Evolutionary conservation across 768 basidiomycete genomes (phyloP), one percentile per base, ranked within the genome.

Genomic region (Hericium alpestre): DNA sequence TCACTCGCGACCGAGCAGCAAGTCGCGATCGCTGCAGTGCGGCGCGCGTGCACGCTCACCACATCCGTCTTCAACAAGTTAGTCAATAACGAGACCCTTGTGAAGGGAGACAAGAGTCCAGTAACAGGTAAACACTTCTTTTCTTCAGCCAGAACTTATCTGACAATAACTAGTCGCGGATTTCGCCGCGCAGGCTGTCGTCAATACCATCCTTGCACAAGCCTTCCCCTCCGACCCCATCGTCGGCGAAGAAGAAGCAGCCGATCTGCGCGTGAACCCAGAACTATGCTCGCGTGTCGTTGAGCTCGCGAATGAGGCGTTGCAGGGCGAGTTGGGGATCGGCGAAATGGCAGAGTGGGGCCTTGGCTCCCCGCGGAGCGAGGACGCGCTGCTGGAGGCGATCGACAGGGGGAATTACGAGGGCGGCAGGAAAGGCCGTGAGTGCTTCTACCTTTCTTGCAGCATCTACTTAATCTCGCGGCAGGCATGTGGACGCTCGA

Each of bases 221-320:
- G 82, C 85, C 0, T 98, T 96, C 71, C 95, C 94, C 0, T 63
- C 76, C 0, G 93, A 97, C 70, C 80, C 80, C 9, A 90, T 98
- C 66, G 86, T 98, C 40, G 96, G 94, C 37, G 96, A 99, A 70
- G 95, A 99, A 70, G 92, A 96, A 68, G 86, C 95, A 0, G 74
- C 81, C 0, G 90, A 92, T 54, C 71, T 98, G 18, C 80, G 87
- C 7, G 68, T 65, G 1, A 79, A 76, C 2, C 64, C 59, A 9
- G 65, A 62, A 0, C 71, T 93, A 53, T 66, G 81, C 39, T 74
- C 81, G 23, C 80, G 88, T 46, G 89, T 98, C 58, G 78, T 90
- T 46, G 72, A 79, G 38, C 83, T 99, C 27, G 90, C 93, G 3
- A 93, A 90, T 65, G 87, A 90, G 39, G 82, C 87, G 0, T 74